Conservation (phyloP, 176 grass and related monocot species). For the Musa schizocarpa region DNA sequence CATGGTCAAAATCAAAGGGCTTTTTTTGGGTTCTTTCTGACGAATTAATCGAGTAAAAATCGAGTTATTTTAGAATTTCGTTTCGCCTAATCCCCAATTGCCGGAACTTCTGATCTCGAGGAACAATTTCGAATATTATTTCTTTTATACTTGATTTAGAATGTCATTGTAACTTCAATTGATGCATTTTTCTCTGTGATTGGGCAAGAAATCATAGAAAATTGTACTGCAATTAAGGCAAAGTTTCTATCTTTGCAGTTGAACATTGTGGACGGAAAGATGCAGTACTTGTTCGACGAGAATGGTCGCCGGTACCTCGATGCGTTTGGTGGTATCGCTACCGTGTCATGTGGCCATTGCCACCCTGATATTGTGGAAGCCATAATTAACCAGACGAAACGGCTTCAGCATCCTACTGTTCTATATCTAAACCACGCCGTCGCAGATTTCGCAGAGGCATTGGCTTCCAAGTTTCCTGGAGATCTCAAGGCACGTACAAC, state of each 20-base stretch:
- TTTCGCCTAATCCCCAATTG: too few species aligned
- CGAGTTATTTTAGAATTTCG: too few species aligned
- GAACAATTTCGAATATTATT: too few species aligned
- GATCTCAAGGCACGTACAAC: slow-evolving; percentile 51
- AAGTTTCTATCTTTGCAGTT: slow-evolving; percentile 30
- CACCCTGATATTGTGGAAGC: slow-evolving; percentile 36
- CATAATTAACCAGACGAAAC: slow-evolving; percentile 55
- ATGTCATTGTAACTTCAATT: neutral
- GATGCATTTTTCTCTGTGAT: neutral
- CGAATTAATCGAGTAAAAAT: too few species aligned
- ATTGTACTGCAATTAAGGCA: too few species aligned
- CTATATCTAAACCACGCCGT: slow-evolving; percentile 78
- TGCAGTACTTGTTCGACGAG: slow-evolving; percentile 83
- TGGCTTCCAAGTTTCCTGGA: slow-evolving; percentile 67
- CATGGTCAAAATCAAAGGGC: too few species aligned
- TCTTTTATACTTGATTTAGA: too few species aligned
- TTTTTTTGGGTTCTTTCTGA: too few species aligned
- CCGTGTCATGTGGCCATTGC: slow-evolving; percentile 53
- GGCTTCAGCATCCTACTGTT: slow-evolving; percentile 75
- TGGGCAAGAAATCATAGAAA: too few species aligned
- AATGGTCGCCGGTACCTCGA: slow-evolving; percentile 68
- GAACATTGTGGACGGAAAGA: slow-evolving; percentile 85
- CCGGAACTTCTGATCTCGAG: too few species aligned
- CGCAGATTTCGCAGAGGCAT: slow-evolving; percentile 73
- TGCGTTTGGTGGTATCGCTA: slow-evolving; percentile 79